Evolutionary conservation across 1,139 yeast genomes (phyloP).

Genomic region (Zygosaccharomyces sapae): DNA sequence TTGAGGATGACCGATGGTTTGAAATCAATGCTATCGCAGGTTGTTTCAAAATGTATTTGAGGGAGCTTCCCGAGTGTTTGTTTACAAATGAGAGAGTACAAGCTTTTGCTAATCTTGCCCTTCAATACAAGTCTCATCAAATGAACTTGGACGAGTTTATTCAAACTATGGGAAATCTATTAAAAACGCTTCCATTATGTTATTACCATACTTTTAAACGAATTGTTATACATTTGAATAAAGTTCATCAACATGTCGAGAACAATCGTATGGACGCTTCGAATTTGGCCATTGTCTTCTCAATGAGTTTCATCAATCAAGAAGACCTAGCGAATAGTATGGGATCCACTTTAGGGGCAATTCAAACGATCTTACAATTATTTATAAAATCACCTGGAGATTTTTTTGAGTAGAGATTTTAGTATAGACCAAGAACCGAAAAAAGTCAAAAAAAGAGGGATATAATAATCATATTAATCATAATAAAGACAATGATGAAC

Average conservation of each 20-base stretch:
- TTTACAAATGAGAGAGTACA: slow-evolving; percentile 59
- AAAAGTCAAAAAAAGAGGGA: no score
- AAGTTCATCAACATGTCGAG: slow-evolving; percentile 55
- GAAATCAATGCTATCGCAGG: slow-evolving; percentile 91
- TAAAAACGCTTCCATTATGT: slow-evolving; percentile 52
- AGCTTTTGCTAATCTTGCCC: slow-evolving; percentile 43
- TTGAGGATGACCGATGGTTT: slow-evolving; percentile 64
- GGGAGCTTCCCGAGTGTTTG: slow-evolving; percentile 87
- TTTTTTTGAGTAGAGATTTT: slow-evolving; percentile 16
- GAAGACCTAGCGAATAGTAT: slow-evolving; percentile 40
- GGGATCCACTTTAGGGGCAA: slow-evolving; percentile 43
- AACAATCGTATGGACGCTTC: slow-evolving; percentile 74
- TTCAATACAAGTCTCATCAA: slow-evolving; percentile 33
- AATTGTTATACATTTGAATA: slow-evolving; percentile 64
- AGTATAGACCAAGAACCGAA: no score
- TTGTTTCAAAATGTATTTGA: slow-evolving; percentile 74
- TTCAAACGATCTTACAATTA: slow-evolving; percentile 40
- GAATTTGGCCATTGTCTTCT: slow-evolving; percentile 72
- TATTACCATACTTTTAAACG: slow-evolving; percentile 67
- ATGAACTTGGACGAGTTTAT: slow-evolving; percentile 22
- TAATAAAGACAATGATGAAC: background rate
- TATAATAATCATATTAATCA: no score
- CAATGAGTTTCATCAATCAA: slow-evolving; percentile 52
- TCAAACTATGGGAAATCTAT: slow-evolving; percentile 38
- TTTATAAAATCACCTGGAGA: slow-evolving; percentile 38